Conservation (phyloP, 23 red algal species). For the Rhodosorus marinus region DNA sequence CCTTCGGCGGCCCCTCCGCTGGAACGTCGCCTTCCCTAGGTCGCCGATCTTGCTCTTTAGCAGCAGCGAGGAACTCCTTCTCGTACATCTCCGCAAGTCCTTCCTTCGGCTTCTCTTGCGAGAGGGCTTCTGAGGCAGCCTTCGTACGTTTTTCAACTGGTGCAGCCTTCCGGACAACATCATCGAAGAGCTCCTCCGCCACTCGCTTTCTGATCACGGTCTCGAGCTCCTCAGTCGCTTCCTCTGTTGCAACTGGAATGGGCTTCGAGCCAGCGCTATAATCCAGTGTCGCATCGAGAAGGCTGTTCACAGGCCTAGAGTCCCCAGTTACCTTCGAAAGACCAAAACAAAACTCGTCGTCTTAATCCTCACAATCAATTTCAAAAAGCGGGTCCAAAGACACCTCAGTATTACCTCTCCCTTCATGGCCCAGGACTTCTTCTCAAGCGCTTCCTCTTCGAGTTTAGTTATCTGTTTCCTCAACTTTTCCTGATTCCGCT, state of each 20-base stretch:
- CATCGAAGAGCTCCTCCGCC: background rate
- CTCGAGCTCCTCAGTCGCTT: background rate
- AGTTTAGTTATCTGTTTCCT: background rate
- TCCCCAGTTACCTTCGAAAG: too few species aligned
- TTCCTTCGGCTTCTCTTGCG: background rate
- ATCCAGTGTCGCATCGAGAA: background rate
- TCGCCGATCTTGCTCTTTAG: background rate
- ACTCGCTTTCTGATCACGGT: background rate
- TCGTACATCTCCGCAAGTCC: background rate
- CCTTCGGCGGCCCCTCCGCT: background rate
- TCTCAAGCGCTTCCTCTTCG: background rate
- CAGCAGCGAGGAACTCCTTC: background rate
- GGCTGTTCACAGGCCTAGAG: background rate
- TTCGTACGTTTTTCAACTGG: background rate
- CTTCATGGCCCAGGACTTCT: background rate
- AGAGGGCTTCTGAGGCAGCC: background rate
- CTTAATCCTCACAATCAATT: too few species aligned
- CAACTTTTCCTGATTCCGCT: background rate
- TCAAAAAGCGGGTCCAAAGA: too few species aligned
- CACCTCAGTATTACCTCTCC: background rate
- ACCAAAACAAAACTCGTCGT: too few species aligned
- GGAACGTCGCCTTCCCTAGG: background rate
- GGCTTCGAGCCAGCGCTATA: background rate
- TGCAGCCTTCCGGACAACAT: background rate
- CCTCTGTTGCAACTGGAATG: background rate